Conservation (phyloP, 148 eudicot species). For the Vaccinium corymbosum region DNA sequence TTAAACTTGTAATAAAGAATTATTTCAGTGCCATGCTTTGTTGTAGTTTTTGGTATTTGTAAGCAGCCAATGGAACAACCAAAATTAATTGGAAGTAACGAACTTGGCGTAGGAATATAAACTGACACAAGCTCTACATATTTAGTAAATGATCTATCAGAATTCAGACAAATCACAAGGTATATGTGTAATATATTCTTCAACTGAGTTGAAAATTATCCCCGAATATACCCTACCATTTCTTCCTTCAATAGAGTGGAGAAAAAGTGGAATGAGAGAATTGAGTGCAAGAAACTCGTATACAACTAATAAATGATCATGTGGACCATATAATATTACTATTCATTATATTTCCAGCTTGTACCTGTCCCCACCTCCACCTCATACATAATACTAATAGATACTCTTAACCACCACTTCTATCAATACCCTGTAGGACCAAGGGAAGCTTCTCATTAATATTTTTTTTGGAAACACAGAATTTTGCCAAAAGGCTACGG, state of each 20-base stretch:
- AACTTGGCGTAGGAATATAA: no score
- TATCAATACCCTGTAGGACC: no score
- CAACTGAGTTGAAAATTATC: neutral
- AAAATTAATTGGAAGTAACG: neutral
- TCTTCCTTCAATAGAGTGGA: neutral
- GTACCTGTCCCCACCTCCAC: neutral
- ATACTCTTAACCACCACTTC: no score
- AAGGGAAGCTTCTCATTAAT: no score
- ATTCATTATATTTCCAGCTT: no score
- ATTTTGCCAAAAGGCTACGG: no score
- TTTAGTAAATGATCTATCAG: no score
- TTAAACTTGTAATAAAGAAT: constrained; percentile 11
- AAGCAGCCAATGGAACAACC: neutral
- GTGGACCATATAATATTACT: neutral
- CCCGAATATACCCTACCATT: neutral
- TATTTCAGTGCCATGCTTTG: neutral
- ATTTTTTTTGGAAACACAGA: no score
- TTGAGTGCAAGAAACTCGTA: no score
- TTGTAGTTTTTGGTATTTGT: neutral
- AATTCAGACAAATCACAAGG: no score
- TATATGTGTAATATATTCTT: neutral
- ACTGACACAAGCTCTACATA: no score
- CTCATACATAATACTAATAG: no score
- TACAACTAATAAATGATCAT: neutral
- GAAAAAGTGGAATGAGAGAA: neutral